Percentiles rank a stretch among this genome's conserved stretches.
phyloP scores from a whole-genome alignment of 1,284 basidiomycete genomes.

The Apiotrichum gracile region DNA sequence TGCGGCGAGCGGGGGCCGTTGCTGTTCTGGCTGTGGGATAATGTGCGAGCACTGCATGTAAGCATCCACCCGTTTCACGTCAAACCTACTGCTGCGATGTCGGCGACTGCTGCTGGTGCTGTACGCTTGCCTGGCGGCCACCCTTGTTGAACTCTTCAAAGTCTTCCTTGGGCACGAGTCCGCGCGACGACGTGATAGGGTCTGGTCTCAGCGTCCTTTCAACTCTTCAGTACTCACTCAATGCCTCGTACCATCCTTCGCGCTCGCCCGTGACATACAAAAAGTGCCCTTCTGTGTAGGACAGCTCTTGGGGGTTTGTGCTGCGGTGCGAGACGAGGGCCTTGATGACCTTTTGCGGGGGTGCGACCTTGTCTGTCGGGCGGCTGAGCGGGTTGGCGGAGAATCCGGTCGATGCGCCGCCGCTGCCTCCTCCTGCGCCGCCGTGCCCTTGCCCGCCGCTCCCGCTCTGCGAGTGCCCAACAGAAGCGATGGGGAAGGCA shows the following conservation, averaged over 20 bases:
- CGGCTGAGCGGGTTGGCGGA: slow-evolving; percentile 58
- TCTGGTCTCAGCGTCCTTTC: slow-evolving; percentile 59
- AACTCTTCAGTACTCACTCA: slow-evolving; percentile 50
- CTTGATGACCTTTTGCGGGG: slow-evolving; percentile 93
- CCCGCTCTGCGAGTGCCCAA: neutral
- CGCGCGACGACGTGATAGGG: slow-evolving; percentile 82
- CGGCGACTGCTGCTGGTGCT: neutral
- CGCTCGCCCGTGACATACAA: slow-evolving; percentile 85
- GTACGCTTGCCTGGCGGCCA: slow-evolving; percentile 17
- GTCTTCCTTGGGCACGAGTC: slow-evolving; percentile 75
- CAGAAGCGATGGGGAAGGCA: slow-evolving; percentile 36
- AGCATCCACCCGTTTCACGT: neutral
- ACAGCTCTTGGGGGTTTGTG: slow-evolving; percentile 74
- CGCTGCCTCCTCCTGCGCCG: neutral
- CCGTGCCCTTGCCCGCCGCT: neutral
- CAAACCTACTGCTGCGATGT: neutral
- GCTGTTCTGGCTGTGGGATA: slow-evolving; percentile 4
- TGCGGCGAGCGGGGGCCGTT: neutral
- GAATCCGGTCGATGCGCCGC: slow-evolving; percentile 12
- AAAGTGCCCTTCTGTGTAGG: slow-evolving; percentile 92
- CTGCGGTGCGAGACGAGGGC: slow-evolving; percentile 68
- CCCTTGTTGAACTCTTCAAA: slow-evolving; percentile 86
- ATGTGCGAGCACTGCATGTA: neutral
- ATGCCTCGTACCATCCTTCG: slow-evolving; percentile 69
- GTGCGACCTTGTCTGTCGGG: slow-evolving; percentile 63